Evolutionary conservation across 73 alveolate species (phyloP), one percentile per base, ranked within the genome.

Genomic region (Symbiodinium pilosum): DNA sequence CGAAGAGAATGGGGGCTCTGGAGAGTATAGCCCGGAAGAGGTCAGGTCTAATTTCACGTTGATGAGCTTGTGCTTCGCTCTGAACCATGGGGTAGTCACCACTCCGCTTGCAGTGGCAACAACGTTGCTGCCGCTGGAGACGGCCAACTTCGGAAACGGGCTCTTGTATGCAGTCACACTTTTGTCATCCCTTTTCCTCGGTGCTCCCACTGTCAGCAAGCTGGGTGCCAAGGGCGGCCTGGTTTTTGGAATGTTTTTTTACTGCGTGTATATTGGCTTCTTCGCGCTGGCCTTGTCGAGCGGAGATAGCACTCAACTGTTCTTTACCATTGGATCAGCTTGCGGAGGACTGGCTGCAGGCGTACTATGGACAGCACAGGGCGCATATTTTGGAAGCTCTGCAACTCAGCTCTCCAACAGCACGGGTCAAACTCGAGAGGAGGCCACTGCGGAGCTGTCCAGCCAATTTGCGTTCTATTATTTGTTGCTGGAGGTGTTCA

Each of bases 281-380:
- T 93, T 93, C 39, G 98, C 98, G 16, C 64, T 77, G 42, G 86
- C 98, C 43, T 43, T 73, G 43, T 28, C 26, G 3, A 43, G 34
- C 39, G 64, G 83, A 40, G 44, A 51, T 4, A 43, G 39, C 69
- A 59, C 42, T 32, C 92, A 73, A 41, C 51, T 75, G 59, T 84
- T 93, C 28, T 93, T 93, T n/a, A 73, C 92, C 18, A 81, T 68
- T 24, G 98, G 98, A 36, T 93, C 98, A 44, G 92, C 92, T 34
- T 93, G 98, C 32, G 98, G 93, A 12, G 98, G 98, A 36, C 69
- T 93, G 34, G 98, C 93, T 38, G 98, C 98, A 3, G 98, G 98
- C 2, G 85, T 93, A 4, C 43, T 93, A 68, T 93, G 98, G 98
- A 93, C 98, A 39, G 98, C 93, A 51, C 98, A 93, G 28, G 98